Evolutionary conservation across 495 filamentous ascomycete genomes (phyloP).

Genomic region (Aspergillus sparsus): DNA sequence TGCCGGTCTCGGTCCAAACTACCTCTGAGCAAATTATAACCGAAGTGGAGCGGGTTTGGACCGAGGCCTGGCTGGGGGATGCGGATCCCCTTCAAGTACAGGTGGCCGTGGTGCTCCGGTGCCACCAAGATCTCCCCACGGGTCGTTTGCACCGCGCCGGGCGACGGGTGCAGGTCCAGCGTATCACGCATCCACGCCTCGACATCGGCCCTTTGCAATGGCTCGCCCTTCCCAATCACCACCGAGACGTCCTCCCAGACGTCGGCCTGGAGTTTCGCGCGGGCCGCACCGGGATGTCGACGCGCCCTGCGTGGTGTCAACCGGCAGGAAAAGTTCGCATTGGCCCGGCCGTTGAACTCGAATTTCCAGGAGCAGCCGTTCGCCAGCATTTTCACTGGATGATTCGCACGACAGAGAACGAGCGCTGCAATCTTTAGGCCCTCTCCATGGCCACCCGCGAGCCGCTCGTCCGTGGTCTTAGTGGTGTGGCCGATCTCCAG

Average conservation of each 20-base stretch:
- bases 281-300: constrained; percentile 4
- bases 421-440: constrained; percentile 20
- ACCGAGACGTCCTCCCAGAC: not conserved
- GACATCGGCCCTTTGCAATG: not conserved
- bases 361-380: constrained; percentile 12
- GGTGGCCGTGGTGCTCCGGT: not conserved
- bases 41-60: not conserved
- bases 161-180: not conserved
- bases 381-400: constrained; percentile 2
- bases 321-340: too few species aligned
- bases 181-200: not conserved
- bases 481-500: too few species aligned
- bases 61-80: not conserved
- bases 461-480: too few species aligned
- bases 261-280: not conserved
- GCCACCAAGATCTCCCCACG: not conserved
- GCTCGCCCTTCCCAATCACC: not conserved
- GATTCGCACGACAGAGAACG: not conserved
- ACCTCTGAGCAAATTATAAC: constrained; percentile 7
- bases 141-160: not conserved
- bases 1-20: not conserved
- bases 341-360: too few species aligned
- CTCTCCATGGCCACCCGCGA: constrained; percentile 16
- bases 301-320: too few species aligned
- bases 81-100: constrained; percentile 6